Base-by-base conservation (phyloP, 495 filamentous ascomycete genomes). In the Cryomyces minteri region DNA sequence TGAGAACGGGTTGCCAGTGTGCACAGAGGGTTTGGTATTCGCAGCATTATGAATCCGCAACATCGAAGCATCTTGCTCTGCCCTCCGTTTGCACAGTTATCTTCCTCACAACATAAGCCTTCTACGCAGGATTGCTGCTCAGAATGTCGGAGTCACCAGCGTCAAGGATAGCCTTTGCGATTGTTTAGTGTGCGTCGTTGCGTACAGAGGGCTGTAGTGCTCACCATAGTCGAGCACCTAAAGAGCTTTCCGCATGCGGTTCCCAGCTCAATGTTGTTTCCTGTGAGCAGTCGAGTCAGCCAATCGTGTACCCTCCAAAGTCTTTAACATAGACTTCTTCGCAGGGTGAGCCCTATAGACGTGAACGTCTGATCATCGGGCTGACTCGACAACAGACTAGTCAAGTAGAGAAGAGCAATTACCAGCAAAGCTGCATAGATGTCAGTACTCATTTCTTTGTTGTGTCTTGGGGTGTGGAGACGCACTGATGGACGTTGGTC, bases 121-220 rank as follows among this genome's bases (percentile, higher is more conserved):
- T 49, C 45, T 79, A 82, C 55, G 71, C 65, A 54, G 72, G 64
- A 59, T 71, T 69, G 57, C 80, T 74, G 67, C 65, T 74, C 55
- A 98, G 73, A 66, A 96, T 95, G 69, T 98, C 88, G 45, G 83
- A 90, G 77, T 96, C 90, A 81, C 90, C 90, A 65, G 85, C 87
- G 68, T 95, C 88, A 39, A 96, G 67, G 63, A 95, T 79, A 49
- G 87, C 78, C 18, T 25, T 25, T 25, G 1, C 18, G 2, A 25
- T 25, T 2, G 18, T 25, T 25, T 25, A 25, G 18, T 2, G 18
- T 25, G 18, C 18, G 18, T 25, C 18, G 2, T 25, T 25, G 18
- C 18, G 18, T 25, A 25, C 18, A 25, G 18, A 25, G 18, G 18
- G 18, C 18, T 25, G 18, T 25, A 25, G 2, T 25, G 18, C 18